Evolutionary conservation across 441 rosid genomes (phyloP), one percentile per base, ranked within the genome.

Genomic region (Eruca vesicaria): DNA sequence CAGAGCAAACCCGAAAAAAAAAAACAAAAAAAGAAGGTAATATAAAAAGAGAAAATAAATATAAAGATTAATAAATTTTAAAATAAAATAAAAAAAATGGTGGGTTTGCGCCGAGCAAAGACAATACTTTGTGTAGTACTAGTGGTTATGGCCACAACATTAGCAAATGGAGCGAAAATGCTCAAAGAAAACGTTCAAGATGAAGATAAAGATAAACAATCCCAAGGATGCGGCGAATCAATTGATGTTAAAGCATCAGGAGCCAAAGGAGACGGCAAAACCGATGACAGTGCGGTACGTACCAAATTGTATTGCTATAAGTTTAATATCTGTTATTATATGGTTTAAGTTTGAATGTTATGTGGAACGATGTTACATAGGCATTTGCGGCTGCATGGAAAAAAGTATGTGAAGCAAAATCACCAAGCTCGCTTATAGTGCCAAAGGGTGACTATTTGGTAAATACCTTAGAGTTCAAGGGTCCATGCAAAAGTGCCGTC

Each of bases 401-500:
- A 21, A 57, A 45, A 8, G 83, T 65, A 10, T 83, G 84, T 53
- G 35, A n/a, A 11, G 26, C 68, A 5, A 16, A 60, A 16, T 32
- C 16, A 15, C 60, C 77, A 12, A 66, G 77, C 75, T 74, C 50
- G 1, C 16, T 85, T 3, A 38, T 56, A 68, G 77, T 83, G 29
- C 74, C 78, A 0, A 67, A 76, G 75, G 88, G 85, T 3, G 73
- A 57, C 5, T 85, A 79, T 68, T 10, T 73, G 57, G 69, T 81
- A 50, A 20, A 66, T 4, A n/a, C 2, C 6, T 1, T 78, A 68
- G 67, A 12, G 31, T 48, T 83, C 28, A 1, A 9, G 3, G 81
- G 82, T 32, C 86, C 82, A 12, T 79, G 83, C 76, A 76, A 81
- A 72, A 72, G 58, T 19, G 71, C 73, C 2, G n/a, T 84, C 29